phyloP scores from a whole-genome alignment of 768 basidiomycete species.

The Russula virescens region DNA sequence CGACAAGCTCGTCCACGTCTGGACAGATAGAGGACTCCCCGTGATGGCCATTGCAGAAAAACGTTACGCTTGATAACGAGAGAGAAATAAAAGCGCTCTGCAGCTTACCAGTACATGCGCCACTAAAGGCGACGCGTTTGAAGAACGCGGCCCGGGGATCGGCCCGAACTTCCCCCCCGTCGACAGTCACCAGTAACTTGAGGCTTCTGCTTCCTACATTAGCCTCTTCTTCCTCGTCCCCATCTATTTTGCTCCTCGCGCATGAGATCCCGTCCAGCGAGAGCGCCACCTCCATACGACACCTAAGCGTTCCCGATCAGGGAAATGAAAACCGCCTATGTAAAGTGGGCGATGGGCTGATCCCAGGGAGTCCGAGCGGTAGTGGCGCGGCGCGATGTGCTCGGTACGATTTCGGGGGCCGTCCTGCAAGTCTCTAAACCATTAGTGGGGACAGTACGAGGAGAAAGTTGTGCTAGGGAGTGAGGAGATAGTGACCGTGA shows the following conservation, averaged over 20 bases:
- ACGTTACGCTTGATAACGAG: not conserved
- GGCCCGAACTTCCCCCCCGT: too few species aligned
- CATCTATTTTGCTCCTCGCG: too few species aligned
- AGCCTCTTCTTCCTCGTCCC: too few species aligned
- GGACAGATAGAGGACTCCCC: slow-evolving; percentile 31
- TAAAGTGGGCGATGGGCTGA: too few species aligned
- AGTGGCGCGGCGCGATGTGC: not conserved
- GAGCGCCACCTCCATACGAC: too few species aligned
- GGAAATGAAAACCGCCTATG: too few species aligned
- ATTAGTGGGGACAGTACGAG: not conserved
- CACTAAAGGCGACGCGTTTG: too few species aligned
- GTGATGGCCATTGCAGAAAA: slow-evolving; percentile 30
- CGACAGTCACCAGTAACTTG: too few species aligned
- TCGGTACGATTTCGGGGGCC: not conserved
- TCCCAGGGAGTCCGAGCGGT: not conserved
- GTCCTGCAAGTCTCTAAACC: not conserved
- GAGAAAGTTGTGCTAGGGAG: not conserved
- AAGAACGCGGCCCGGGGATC: too few species aligned
- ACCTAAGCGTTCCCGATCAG: too few species aligned
- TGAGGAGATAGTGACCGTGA: not conserved
- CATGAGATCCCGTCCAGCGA: too few species aligned
- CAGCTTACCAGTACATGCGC: slow-evolving; percentile 13
- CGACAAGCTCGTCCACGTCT: slow-evolving; percentile 42
- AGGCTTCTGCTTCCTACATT: too few species aligned
- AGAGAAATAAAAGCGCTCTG: not conserved